Evolutionary conservation across 1,284 basidiomycete species (phyloP), one percentile per base, ranked within the genome.

Genomic region (Sanghuangporus sanghuang): DNA sequence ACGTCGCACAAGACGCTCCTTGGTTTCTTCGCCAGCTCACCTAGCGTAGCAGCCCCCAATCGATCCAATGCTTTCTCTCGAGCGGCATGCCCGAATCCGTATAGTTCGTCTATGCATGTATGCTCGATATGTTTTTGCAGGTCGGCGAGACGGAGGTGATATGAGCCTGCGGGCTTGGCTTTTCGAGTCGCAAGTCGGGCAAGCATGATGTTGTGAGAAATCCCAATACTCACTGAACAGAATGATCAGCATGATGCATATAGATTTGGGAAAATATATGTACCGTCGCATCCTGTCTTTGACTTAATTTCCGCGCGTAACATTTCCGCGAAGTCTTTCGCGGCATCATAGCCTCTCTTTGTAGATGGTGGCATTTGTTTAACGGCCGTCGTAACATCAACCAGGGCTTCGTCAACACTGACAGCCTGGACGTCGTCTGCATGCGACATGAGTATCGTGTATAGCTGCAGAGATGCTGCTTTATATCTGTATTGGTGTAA

Each of bases 371-470:
- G 72, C 70, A 81, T 76, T 65, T 79, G 79, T 44, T 73, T 81
- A 49, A 93, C 84, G 0, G 84, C 83, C 8, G 77, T 83, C 0
- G 92, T 90, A 4, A 96, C 93, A 63, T 98, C 96, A 65, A 98
- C 85, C 9, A 98, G 81, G 0, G 95, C 96, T 74, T 99, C 96
- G 68, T 99, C 96, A 1, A 99, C 92, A 6, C 94, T 96, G 1
- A 98, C 96, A 0, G 96, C 95, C 76, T 98, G 90, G 3, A 98
- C 80, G 67, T 96, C 93, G 70, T 98, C 95, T 4, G 94, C 91
- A 69, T 93, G 87, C 0, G 82, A 79, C 83, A 98, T 92, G 21
- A 99, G 80, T 60, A 97, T 90, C 1, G 92, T 92, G 75, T 99
- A 99, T 72, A 98, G 97, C 40, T 90, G 83, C 53, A 95, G 75